Conservation (phyloP, 495 filamentous ascomycete genomes). For the Podospora tetraspora region DNA sequence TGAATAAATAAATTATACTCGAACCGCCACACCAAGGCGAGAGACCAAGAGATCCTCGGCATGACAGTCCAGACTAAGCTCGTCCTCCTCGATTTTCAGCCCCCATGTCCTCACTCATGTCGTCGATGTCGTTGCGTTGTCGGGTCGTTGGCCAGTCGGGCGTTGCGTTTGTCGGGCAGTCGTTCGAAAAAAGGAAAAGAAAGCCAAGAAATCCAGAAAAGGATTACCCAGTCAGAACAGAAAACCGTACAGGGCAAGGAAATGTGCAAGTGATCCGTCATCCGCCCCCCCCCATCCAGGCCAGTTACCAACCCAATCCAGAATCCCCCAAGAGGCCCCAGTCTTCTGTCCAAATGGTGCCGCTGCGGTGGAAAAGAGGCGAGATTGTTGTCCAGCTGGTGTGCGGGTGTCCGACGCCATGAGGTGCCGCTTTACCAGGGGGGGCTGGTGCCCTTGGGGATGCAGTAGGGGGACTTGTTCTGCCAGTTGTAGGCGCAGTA, state of each 20-base stretch:
- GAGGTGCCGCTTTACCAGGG: neutral
- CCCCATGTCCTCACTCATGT: neutral
- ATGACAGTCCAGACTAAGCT: neutral
- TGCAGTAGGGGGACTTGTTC: constrained; percentile 1
- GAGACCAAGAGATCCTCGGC: neutral
- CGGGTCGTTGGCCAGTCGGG: neutral
- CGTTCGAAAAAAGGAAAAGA: neutral
- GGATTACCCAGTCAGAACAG: neutral
- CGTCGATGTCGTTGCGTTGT: neutral
- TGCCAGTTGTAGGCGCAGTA: constrained; percentile 20
- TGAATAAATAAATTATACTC: neutral
- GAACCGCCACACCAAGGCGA: neutral
- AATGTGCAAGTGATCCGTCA: neutral
- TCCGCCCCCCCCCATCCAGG: neutral
- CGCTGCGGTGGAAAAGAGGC: neutral
- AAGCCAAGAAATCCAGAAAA: neutral
- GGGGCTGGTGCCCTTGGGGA: neutral
- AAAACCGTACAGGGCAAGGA: neutral
- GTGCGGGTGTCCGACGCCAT: neutral
- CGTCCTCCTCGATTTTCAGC: neutral
- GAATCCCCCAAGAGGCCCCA: neutral
- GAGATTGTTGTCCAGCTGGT: neutral
- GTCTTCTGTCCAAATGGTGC: neutral
- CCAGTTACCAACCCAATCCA: neutral
- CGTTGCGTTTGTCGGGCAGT: neutral